Base-by-base conservation (phyloP, 768 basidiomycete species). In the Thelephora aurantiotincta region DNA sequence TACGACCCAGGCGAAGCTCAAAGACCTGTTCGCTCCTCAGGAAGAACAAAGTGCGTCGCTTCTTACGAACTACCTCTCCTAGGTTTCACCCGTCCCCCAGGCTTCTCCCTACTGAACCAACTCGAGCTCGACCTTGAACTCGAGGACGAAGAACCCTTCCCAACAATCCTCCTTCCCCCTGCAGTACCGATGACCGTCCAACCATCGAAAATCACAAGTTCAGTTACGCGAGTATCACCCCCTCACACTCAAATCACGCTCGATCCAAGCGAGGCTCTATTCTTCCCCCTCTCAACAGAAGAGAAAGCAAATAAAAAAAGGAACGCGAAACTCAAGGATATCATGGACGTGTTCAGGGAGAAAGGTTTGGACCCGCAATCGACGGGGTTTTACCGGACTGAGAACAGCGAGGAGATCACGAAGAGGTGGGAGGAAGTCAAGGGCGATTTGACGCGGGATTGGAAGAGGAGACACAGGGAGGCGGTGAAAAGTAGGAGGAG, bases 401-500 rank as follows among this genome's bases (percentile, higher is more conserved):
- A 70, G 49, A 71, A 66, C 13, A 68, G 71, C 35, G 74, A 76
- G n/a, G 76, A 78, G 55, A 82, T 86, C 33, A 68, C 73, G 44
- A 69, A 69, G 52, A 63, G 68, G 46, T 89, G 88, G 85, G 86
- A 89, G 55, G 72, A 66, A n/a, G 64, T 68, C 42, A 82, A 79
- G 55, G 70, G 68, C 0, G 74, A 77, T 46, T 60, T 89, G 60
- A 89, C 87, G 46, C 68, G 63, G 51, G 82, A 76, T 44, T 89
- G 87, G 86, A 87, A 85, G 65, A 75, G 75, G 57, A 63, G 82
- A 43, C 78, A 77, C 63, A 73, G 79, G 49, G 87, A 89, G 57
- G 87, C 84, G 12, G 72, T 75, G 43, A 86, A 86, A 63, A 67
- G 74, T 20, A 71, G 69, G 52, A 64, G 73, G 53, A 65, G 80